A percentile compares a stretch with the other conserved stretches of the same genome.
These are phyloP conservation scores for Alternaria metachromatica DNA, from an alignment of 2,329 filamentous ascomycete species.

Conservation along the genomic window DNA sequence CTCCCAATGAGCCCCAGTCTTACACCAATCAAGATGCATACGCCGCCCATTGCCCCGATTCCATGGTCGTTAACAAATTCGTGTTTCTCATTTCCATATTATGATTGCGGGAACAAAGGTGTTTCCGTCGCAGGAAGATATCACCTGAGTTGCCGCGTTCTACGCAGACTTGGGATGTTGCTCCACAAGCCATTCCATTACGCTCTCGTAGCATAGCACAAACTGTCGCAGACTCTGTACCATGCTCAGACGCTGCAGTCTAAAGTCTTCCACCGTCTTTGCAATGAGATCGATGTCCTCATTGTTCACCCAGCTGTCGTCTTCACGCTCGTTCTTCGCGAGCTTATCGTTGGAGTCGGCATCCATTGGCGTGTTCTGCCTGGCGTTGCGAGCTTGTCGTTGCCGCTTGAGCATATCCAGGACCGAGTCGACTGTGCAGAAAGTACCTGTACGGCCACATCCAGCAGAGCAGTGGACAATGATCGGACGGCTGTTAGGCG, in stretches of 20 bases:
- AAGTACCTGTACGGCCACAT: constrained; percentile 93
- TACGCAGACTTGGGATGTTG: constrained; percentile 49
- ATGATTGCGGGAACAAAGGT: constrained; percentile 9
- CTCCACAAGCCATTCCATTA: constrained; percentile 81
- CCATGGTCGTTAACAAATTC: constrained; percentile 7
- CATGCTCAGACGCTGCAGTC: constrained; percentile 90
- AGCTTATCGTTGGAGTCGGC: constrained; percentile 19
- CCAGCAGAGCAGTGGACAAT: constrained; percentile 96
- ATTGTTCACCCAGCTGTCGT: constrained; percentile 71
- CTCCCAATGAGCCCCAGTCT: constrained; percentile 14
- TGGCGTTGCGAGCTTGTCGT: constrained; percentile 50
- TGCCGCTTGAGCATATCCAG: constrained; percentile 97
- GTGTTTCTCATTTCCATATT: constrained; percentile 17
- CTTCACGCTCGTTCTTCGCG: constrained; percentile 42
- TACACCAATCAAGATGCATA: constrained; percentile 6
- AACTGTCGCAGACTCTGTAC: constrained; percentile 93
- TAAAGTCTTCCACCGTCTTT: constrained; percentile 88
- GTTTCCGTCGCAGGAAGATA: not conserved
- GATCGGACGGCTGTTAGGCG: constrained; percentile 68
- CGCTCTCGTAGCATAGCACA: constrained; percentile 94
- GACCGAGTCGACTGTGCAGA: constrained; percentile 95
- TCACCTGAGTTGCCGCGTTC: not conserved
- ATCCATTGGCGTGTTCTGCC: constrained; percentile 54
- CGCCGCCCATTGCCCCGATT: constrained; percentile 1
- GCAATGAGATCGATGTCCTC: constrained; percentile 80